Base-by-base conservation (phyloP, 2,329 filamentous ascomycete genomes). In the Beauveria rudraprayagi region DNA sequence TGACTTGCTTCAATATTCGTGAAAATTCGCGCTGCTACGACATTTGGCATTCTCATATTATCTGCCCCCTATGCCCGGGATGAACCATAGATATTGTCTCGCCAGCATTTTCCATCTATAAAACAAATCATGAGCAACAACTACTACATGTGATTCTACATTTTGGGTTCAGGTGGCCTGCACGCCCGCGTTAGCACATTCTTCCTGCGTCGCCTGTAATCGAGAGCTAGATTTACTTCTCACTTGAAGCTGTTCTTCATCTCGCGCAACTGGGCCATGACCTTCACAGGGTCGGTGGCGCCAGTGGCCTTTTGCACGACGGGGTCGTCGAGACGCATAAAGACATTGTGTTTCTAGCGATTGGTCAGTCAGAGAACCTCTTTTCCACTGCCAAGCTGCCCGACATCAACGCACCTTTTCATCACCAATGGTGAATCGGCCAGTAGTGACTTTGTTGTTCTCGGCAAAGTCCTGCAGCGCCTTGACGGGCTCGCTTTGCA, bases 401-500 rank as follows among this genome's bases (percentile, higher is more conserved):
- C 5, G 10, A 4, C 3, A 28, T 7, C 9, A 51, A 8, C 10
- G 44, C 75, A 91, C 90, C 87, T 97, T 97, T 77, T 99, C 94
- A 70, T 99, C 92, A 0, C 89, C 92, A 74, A 99, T 97, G 0
- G 93, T 99, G 68, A 96, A 97, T 70, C 92, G 90, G 52, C 94
- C 94, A 73, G 96, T 92, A 1, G 94, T 97, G 77, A 97, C 84
- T 75, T 87, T 80, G 74, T 97, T 93, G 63, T 83, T 80, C 60
- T 90, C 84, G 1, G 91, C 89, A 72, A 91, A 97, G 0, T 82
- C 80, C 66, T 90, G 80, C 37, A 99, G 80, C 67, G 87, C 89
- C 79, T 89, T 86, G 64, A 97, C 85, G 0, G 90, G 80, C 54
- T 90, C 86, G 47, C 83, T 89, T 69, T 90, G 85, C 61, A 88